These are phyloP conservation scores for Chimonanthus praecox DNA, from an alignment of 164 flowering plant genomes.

Conservation along the genomic window DNA sequence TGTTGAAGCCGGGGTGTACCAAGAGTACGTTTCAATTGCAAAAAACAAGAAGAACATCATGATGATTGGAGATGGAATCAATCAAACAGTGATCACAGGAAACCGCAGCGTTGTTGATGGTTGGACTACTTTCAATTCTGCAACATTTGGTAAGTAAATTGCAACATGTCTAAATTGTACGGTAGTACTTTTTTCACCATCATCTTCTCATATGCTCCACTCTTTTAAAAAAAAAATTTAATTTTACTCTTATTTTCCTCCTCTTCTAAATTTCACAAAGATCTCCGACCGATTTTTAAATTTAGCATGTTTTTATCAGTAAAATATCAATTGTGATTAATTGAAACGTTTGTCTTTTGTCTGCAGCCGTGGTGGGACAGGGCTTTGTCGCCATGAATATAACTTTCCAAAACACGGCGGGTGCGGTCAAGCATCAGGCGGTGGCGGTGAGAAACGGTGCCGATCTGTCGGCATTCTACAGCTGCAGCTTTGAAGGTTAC, in stretches of 20 bases:
- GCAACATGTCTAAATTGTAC: background rate
- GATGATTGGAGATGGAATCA: constrained; percentile 51
- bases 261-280: too few relatives aligned
- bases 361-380: constrained; percentile 44
- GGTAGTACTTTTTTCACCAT: too few relatives aligned
- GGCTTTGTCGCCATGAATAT: constrained; percentile 42
- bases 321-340: too few relatives aligned
- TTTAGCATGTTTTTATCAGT: too few relatives aligned
- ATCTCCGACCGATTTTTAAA: too few relatives aligned
- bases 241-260: too few relatives aligned
- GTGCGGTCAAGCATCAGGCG: constrained; percentile 56
- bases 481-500: constrained; percentile 37
- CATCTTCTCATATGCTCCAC: too few relatives aligned
- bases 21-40: constrained; percentile 39
- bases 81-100: constrained; percentile 25
- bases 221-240: too few relatives aligned
- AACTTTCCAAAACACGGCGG: constrained; percentile 65
- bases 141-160: constrained; percentile 21
- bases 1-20: constrained; percentile 36
- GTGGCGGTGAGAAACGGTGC: constrained; percentile 66
- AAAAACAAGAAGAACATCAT: constrained; percentile 36
- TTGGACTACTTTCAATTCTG: constrained; percentile 34
- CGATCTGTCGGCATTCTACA: constrained; percentile 43
- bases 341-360: background rate
- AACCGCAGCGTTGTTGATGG: constrained; percentile 24